Percentiles rank a stretch among this genome's conserved stretches.
These are phyloP conservation scores for Flaveria trinervia DNA, from an alignment of 129 eudicot species.

Conservation along the genomic window DNA sequence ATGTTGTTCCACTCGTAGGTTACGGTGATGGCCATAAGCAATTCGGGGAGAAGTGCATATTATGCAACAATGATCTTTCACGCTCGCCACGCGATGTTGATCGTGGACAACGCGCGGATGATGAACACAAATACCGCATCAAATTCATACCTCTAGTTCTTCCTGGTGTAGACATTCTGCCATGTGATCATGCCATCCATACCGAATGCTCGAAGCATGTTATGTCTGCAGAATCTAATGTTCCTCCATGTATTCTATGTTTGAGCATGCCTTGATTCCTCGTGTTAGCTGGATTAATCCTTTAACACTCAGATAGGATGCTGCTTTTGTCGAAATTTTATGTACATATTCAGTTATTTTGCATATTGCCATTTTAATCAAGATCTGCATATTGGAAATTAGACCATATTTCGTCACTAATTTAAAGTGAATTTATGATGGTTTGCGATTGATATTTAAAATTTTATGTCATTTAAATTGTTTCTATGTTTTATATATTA, in stretches of 20 bases:
- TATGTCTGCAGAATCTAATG: slow-evolving; percentile 12
- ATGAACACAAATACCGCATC: neutral
- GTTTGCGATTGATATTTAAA: too few relatives aligned
- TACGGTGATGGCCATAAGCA: neutral
- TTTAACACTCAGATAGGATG: too few relatives aligned
- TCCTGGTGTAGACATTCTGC: slow-evolving; percentile 5
- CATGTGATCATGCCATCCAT: slow-evolving; percentile 13
- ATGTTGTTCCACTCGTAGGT: neutral
- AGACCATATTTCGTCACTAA: too few relatives aligned
- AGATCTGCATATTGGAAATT: too few relatives aligned
- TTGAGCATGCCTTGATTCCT: slow-evolving; percentile 15
- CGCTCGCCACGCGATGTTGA: neutral
- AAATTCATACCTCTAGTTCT: slow-evolving; percentile 1
- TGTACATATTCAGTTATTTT: too few relatives aligned
- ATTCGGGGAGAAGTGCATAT: neutral
- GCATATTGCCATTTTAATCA: too few relatives aligned
- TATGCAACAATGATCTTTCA: slow-evolving; percentile 9
- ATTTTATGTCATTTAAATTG: too few relatives aligned
- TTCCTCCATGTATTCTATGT: neutral
- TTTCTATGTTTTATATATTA: too few relatives aligned
- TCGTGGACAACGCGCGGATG: neutral
- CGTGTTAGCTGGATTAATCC: neutral
- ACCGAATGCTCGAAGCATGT: slow-evolving; percentile 10
- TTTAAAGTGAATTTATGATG: too few relatives aligned
- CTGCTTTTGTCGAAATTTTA: too few relatives aligned